Base-by-base conservation (phyloP, 805 yeast genomes). In the Kregervanrija fluxuum region DNA sequence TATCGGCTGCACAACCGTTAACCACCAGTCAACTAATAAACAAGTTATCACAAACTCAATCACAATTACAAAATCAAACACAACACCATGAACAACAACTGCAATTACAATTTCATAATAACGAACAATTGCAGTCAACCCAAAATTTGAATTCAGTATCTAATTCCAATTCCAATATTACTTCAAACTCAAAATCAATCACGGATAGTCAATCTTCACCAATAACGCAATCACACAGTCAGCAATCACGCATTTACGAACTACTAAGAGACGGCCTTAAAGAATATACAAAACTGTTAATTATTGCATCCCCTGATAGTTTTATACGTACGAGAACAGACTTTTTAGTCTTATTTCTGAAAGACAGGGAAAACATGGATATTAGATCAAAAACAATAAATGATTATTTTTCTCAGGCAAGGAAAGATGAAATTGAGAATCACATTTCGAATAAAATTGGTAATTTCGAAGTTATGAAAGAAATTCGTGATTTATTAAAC, bases 311-410 rank as follows among this genome's bases (percentile, higher is more conserved):
- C 3, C 48, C 51, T 4, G 54, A 52, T 14, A 51, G 48, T 8
- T 49, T 48, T 14, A 43, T 60, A 11, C 44, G 47, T 13, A 48
- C 57, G 4, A 49, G 65, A 34, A 52, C 65, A 4, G 62, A 59
- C 14, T 61, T 48, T 34, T 40, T 61, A 16, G 47, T 59, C 8
- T 46, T 50, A 8, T 60, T 48, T 38, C 33, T 59, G 6, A 40
- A 45, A 8, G 48, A 45, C n/a, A 41, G 41, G 3, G 47, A 48
- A 10, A 55, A 55, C 3, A 46, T 49, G 35, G 48, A 47, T 30
- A 41, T 53, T 16, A 53, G 57, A 42, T 52, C 62, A 9, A 61
- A 54, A 45, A 41, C 50, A 28, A 43, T 61, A 8, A 59, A 54
- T 38, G 63, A 57, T 28, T 53, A 51, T 30, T 46, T 61, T 30